These are phyloP conservation scores for Ascochyta rabiei DNA, from an alignment of 2,329 filamentous ascomycete genomes.

Conservation along the genomic window DNA sequence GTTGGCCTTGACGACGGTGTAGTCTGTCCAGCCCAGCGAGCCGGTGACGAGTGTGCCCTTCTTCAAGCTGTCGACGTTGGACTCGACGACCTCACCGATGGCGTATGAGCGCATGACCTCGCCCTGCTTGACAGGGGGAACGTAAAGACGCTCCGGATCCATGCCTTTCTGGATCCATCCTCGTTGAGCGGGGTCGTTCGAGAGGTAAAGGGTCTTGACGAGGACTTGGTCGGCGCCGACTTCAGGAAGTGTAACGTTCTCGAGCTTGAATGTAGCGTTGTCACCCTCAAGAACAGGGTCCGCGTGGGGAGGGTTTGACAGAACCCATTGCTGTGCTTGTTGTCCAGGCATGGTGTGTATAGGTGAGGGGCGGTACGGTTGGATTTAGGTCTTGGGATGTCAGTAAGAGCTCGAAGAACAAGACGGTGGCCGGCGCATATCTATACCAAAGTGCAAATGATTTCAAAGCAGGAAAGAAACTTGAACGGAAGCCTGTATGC, in stretches of 20 bases:
- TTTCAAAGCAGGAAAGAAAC: constrained; percentile 8
- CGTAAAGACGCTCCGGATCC: constrained; percentile 54
- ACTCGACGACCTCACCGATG: constrained; percentile 66
- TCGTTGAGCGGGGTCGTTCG: constrained; percentile 61
- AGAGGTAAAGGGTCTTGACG: constrained; percentile 54
- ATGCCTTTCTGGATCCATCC: constrained; percentile 55
- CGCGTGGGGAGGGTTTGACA: constrained; percentile 49
- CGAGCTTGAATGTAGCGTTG: constrained; percentile 50
- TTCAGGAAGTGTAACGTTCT: constrained; percentile 42
- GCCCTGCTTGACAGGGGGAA: constrained; percentile 52
- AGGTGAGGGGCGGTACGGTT: neutral
- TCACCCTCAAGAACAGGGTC: constrained; percentile 45
- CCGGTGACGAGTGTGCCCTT: constrained; percentile 64
- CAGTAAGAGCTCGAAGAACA: neutral
- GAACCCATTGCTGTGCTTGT: constrained; percentile 53
- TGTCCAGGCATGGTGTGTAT: constrained; percentile 36
- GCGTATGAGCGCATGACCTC: constrained; percentile 67
- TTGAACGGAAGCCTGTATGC: constrained; percentile 8
- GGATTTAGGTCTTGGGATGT: neutral
- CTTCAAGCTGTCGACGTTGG: constrained; percentile 59
- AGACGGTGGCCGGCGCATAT: neutral
- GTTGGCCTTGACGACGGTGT: constrained; percentile 58
- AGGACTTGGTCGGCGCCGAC: constrained; percentile 52
- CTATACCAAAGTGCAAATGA: constrained; percentile 6
- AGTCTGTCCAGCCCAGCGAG: constrained; percentile 67